Base-by-base conservation (phyloP, 2,329 filamentous ascomycete species). In the Macrophomina pseudophaseolina region DNA sequence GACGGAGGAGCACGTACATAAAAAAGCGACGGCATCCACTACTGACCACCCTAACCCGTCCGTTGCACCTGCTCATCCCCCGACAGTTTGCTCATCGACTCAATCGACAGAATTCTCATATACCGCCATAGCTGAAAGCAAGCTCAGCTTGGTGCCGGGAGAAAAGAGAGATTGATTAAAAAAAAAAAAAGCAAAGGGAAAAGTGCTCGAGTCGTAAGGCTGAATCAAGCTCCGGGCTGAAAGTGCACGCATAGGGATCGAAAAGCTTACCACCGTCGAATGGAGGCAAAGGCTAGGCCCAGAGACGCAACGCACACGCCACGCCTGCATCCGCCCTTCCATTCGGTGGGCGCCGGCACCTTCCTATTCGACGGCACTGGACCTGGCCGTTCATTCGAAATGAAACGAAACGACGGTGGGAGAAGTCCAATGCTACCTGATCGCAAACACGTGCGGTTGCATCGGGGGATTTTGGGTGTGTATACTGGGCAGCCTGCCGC, bases 141-240 rank as follows among this genome's bases (percentile, higher is more conserved):
- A 23, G 23, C 23, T 23, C 23, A 23, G 23, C 2, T 23, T 23
- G 23, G 23, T 23, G 23, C 23, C 23, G 23, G 23, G 23, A 23
- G n/a, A 23, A 23, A 2, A 23, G 23, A n/a, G 23, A 23, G 23
- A 23, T 23, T 42, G 35, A 8, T 12, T 18, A 11, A 35, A 18
- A 56, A 18, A 42, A 16, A 28, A 48, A 1, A 56, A 23, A 23
- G 3, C 2, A 23, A 23, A 23, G 3, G 23, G 23, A 2, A 23
- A 23, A 23, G 23, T 23, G 23, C 23, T 23, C 23, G 23, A 23
- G 32, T 33, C 6, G 56, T 62, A 62, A 18, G 58, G 58, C 58
- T 62, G 58, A 62, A 62, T 49, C 58, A 62, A 62, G 44, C 58
- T 62, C 42, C 42, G 49, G 32, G 5, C 18, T 38, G 23, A 23